phyloP scores from a whole-genome alignment of 2,329 filamentous ascomycete genomes.

The Fusarium paranaense region DNA sequence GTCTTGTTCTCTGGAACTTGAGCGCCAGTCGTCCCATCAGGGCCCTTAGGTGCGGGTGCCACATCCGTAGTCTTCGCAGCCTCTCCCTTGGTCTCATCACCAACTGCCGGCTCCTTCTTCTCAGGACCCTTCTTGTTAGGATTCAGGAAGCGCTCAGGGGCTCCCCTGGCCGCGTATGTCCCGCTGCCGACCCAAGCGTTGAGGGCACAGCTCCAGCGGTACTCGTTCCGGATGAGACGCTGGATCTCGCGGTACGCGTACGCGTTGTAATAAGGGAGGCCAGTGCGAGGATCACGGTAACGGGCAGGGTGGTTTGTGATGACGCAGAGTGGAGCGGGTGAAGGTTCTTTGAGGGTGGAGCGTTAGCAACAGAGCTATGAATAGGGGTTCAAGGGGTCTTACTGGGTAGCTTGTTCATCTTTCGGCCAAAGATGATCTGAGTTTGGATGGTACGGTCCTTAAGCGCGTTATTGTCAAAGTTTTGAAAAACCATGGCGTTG shows the following conservation, averaged over 20 bases:
- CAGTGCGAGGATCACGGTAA: conserved; percentile 87
- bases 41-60: conserved; percentile 12
- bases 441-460: conserved; percentile 69
- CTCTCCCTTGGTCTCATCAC: conserved; percentile 32
- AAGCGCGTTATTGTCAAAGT: conserved; percentile 68
- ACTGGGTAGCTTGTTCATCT: conserved; percentile 69
- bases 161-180: conserved; percentile 75
- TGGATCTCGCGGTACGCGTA: conserved; percentile 87
- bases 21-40: conserved; percentile 9
- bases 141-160: conserved; percentile 79
- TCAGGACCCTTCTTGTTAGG: conserved; percentile 48
- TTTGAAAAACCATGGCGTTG: conserved; percentile 69
- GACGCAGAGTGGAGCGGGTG: conserved; percentile 72
- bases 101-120: conserved; percentile 22
- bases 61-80: conserved; percentile 21
- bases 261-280: conserved; percentile 82
- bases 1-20: conserved; percentile 3
- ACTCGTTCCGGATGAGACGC: conserved; percentile 77
- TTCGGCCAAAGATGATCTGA: conserved; percentile 68
- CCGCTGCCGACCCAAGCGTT: conserved; percentile 84
- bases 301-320: conserved; percentile 86
- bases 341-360: conserved; percentile 56
- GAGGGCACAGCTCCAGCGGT: conserved; percentile 83
- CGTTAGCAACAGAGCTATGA: conserved; percentile 7
- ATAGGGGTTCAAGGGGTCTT: conserved; percentile 43